These are phyloP conservation scores for Trichoderma erinaceum DNA, from an alignment of 495 filamentous ascomycete genomes.

Conservation along the genomic window DNA sequence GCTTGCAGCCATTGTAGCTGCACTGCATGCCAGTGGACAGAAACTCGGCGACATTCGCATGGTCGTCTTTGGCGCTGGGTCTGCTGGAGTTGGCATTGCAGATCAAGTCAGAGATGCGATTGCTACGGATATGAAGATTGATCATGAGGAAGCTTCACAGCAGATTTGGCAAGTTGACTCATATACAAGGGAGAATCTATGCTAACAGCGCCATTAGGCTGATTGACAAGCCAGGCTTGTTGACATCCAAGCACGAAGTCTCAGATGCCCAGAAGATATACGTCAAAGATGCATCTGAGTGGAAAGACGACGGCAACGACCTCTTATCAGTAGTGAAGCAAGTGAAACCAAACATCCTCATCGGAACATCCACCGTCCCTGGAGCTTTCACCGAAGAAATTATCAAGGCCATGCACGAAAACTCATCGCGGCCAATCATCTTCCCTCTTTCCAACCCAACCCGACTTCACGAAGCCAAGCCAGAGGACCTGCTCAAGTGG, in stretches of 20 bases:
- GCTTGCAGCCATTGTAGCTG: constrained; percentile 71
- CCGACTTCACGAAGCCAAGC: constrained; percentile 72
- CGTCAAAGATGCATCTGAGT: constrained; percentile 59
- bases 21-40: constrained; percentile 59
- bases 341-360: constrained; percentile 73
- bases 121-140: constrained; percentile 57
- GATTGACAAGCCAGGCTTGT: constrained; percentile 76
- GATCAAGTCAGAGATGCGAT: constrained; percentile 79
- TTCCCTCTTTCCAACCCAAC: constrained; percentile 87
- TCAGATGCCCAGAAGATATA: constrained; percentile 61
- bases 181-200: neutral
- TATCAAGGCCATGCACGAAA: constrained; percentile 70
- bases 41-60: constrained; percentile 62
- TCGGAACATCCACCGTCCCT: constrained; percentile 79
- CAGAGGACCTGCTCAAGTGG: constrained; percentile 72
- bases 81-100: constrained; percentile 84
- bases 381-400: constrained; percentile 72
- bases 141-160: constrained; percentile 66
- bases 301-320: constrained; percentile 50
- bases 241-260: constrained; percentile 52
- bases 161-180: constrained; percentile 65
- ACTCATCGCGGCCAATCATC: constrained; percentile 71
- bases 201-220: constrained; percentile 46
- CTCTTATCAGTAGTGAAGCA: constrained; percentile 61
- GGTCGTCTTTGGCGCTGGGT: constrained; percentile 74